Percentiles rank a stretch among this genome's conserved stretches.
Conservation (phyloP, 1,284 basidiomycete species). For the Inonotus hispidus region DNA sequence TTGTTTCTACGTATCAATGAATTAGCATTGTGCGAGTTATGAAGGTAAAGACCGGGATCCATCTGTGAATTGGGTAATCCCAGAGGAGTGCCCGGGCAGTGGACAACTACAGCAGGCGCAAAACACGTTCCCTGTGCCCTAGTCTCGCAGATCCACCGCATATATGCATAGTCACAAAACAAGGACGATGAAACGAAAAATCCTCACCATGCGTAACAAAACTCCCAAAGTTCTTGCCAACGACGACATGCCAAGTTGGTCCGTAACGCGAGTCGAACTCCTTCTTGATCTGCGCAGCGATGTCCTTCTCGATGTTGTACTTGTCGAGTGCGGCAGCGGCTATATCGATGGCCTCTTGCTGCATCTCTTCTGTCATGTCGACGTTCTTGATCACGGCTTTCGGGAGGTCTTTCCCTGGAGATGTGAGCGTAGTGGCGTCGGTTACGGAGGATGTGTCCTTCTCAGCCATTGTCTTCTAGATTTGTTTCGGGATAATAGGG, state of each 20-base stretch:
- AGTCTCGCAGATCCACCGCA: background rate
- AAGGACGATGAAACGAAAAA: background rate
- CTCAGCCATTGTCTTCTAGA: slow-evolving; percentile 9
- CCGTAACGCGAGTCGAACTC: slow-evolving; percentile 91
- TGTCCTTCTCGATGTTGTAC: slow-evolving; percentile 95
- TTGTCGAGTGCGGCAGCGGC: slow-evolving; percentile 82
- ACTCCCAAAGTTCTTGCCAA: slow-evolving; percentile 96
- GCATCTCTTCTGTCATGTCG: slow-evolving; percentile 97
- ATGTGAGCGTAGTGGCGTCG: slow-evolving; percentile 1
- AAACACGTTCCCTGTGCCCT: no score
- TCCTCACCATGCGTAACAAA: slow-evolving; percentile 92
- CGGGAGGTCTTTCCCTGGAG: slow-evolving; percentile 34
- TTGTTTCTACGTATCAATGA: slow-evolving; percentile 63
- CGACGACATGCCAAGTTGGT: slow-evolving; percentile 96
- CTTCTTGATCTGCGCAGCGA: slow-evolving; percentile 96
- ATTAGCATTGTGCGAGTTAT: slow-evolving; percentile 16
- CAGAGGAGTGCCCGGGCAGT: no score
- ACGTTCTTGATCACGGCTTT: slow-evolving; percentile 96
- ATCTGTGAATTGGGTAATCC: background rate
- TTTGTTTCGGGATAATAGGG: no score
- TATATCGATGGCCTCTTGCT: slow-evolving; percentile 87
- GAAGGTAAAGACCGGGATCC: background rate
- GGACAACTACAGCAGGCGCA: no score
- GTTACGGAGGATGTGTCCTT: slow-evolving; percentile 5
- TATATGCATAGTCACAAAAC: background rate